Evolutionary conservation across 2,329 filamentous ascomycete species (phyloP).

Genomic region (Colletotrichum liaoningense): DNA sequence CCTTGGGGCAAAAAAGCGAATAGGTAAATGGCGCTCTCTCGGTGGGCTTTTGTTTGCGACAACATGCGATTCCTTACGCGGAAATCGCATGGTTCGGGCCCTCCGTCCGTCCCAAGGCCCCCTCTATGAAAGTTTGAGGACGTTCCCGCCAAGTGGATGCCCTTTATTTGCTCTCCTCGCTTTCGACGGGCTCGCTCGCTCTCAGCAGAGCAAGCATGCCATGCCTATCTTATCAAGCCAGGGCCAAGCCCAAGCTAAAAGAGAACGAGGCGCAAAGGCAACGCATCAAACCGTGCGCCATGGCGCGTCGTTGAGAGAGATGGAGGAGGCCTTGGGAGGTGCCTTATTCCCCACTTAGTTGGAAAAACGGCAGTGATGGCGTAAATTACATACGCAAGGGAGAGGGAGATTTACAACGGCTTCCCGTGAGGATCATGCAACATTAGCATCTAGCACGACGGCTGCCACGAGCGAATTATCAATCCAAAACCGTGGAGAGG

Average conservation of each 20-base stretch:
- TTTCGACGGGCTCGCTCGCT: not conserved
- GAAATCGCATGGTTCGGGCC: constrained; percentile 21
- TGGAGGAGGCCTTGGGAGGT: not conserved
- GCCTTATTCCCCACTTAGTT: not conserved
- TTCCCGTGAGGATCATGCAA: constrained; percentile 10
- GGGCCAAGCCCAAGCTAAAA: not conserved
- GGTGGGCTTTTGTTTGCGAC: not conserved
- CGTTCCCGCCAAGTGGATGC: constrained; percentile 8
- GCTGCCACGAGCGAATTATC: not conserved
- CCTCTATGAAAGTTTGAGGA: constrained; percentile 7
- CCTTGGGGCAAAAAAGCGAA: not conserved
- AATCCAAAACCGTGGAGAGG: not conserved
- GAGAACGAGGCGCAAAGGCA: not conserved
- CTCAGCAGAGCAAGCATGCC: not conserved
- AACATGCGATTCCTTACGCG: not conserved
- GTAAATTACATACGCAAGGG: not conserved
- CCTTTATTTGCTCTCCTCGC: not conserved
- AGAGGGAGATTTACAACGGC: not conserved
- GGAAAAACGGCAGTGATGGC: not conserved
- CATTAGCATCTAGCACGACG: not conserved
- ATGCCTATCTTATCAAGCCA: not conserved
- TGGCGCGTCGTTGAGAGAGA: not conserved
- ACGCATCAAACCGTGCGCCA: constrained; percentile 7
- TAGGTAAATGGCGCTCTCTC: no score
- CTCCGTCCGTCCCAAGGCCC: constrained; percentile 22